Conservation (phyloP, 1,284 basidiomycete genomes). For the Ganoderma meredithae region DNA sequence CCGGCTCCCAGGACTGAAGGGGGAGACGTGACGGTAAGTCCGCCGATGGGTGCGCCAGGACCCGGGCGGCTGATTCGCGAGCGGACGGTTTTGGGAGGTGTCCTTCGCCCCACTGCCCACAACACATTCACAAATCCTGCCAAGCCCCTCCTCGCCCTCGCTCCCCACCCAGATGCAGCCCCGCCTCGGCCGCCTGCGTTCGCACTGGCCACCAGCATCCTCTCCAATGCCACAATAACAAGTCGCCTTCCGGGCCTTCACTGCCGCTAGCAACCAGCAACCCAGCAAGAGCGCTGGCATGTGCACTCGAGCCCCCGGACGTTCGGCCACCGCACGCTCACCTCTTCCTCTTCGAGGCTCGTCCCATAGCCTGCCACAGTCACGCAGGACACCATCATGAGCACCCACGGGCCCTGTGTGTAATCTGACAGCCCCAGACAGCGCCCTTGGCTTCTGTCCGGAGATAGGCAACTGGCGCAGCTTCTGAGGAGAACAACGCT, state of each 20-base stretch:
- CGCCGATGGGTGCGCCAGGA: slow-evolving; percentile 24
- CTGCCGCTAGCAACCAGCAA: neutral
- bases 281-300: neutral
- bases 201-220: neutral
- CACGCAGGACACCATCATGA: neutral
- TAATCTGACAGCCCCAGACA: neutral
- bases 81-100: slow-evolving; percentile 19
- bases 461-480: neutral
- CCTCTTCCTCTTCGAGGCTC: neutral
- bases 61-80: slow-evolving; percentile 26
- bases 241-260: neutral
- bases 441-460: neutral
- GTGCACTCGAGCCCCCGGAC: neutral
- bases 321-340: neutral
- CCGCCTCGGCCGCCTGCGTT: slow-evolving; percentile 1
- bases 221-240: neutral
- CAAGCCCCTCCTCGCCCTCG: neutral
- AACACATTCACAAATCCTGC: neutral
- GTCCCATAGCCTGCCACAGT: neutral
- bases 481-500: slow-evolving; percentile 1
- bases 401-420: neutral
- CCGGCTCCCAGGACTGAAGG: slow-evolving; percentile 10
- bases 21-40: slow-evolving; percentile 20
- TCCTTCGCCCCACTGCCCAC: slow-evolving; percentile 7
- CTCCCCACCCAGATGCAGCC: neutral